These are phyloP conservation scores for Xylaria sp. DNA, from an alignment of 2,329 filamentous ascomycete species.

Conservation along the genomic window DNA sequence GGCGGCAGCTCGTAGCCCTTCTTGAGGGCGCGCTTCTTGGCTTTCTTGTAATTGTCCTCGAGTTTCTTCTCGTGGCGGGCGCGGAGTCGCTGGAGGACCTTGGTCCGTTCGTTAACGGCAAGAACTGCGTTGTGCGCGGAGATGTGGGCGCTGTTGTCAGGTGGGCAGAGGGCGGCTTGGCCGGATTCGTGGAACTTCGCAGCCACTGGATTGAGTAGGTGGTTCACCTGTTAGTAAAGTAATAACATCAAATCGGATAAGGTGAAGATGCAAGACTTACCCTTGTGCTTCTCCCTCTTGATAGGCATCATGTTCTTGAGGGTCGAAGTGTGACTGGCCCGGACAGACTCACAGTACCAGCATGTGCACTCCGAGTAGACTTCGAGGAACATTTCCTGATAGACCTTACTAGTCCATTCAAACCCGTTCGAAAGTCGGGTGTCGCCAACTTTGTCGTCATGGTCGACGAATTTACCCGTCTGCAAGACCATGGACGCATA, in stretches of 20 bases:
- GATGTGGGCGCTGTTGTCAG: conserved; percentile 61
- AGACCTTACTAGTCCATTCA: conserved; percentile 65
- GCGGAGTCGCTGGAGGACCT: conserved; percentile 35
- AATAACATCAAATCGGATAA: background rate
- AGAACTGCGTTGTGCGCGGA: conserved; percentile 65
- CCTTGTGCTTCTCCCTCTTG: conserved; percentile 40
- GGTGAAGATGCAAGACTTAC: conserved; percentile 16
- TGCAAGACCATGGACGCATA: conserved; percentile 48
- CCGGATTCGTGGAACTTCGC: conserved; percentile 47
- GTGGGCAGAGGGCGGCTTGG: conserved; percentile 44
- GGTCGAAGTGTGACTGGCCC: conserved; percentile 48
- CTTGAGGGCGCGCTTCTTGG: conserved; percentile 44
- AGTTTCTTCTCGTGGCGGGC: conserved; percentile 33
- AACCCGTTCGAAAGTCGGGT: conserved; percentile 58
- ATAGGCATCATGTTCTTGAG: conserved; percentile 42
- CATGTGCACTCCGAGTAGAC: conserved; percentile 75
- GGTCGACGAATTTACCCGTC: conserved; percentile 61
- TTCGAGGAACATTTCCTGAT: conserved; percentile 58
- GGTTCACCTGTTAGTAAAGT: background rate
- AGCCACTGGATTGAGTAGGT: conserved; percentile 26
- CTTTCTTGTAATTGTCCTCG: conserved; percentile 54
- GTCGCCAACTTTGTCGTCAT: conserved; percentile 79
- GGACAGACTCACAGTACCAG: conserved; percentile 76
- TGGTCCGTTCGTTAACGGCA: conserved; percentile 29
- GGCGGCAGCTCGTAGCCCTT: conserved; percentile 45